Conservation (phyloP, 495 filamentous ascomycete genomes). For the Neurospora sublineolata region DNA sequence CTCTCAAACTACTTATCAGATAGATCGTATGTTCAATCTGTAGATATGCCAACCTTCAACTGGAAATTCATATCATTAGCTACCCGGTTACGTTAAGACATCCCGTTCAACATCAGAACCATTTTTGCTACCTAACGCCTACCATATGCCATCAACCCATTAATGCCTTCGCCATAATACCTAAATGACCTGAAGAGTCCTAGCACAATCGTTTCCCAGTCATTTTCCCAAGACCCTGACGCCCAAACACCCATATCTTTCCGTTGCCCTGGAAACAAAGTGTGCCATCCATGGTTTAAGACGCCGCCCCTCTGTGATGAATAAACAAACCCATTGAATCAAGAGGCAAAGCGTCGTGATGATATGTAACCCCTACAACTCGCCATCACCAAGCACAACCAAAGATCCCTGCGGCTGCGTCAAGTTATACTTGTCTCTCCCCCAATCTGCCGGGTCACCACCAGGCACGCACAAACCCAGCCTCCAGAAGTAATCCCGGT, state of each 20-base stretch:
- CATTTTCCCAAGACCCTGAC: neutral
- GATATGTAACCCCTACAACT: neutral
- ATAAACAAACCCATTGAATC: neutral
- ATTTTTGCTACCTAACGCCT: neutral
- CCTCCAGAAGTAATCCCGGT: constrained; percentile 94
- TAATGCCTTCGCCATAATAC: neutral
- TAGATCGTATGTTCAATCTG: neutral
- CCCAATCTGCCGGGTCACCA: constrained; percentile 61
- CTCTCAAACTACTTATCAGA: neutral
- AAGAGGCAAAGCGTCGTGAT: neutral
- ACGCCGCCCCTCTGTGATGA: neutral
- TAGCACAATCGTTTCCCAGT: neutral
- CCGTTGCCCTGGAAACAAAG: neutral
- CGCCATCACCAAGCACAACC: neutral
- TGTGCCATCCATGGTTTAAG: neutral
- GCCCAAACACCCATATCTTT: neutral
- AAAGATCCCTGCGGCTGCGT: constrained; percentile 1
- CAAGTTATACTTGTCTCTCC: constrained; percentile 33
- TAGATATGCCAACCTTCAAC: neutral
- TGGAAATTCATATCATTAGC: neutral
- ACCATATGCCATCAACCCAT: neutral
- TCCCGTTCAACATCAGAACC: neutral
- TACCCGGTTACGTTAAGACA: neutral
- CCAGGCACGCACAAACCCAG: constrained; percentile 83
- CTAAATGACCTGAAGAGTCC: neutral